Evolutionary conservation across 2,329 filamentous ascomycete genomes (phyloP), one percentile per base, ranked within the genome.

Genomic region (Colletotrichum musicola): DNA sequence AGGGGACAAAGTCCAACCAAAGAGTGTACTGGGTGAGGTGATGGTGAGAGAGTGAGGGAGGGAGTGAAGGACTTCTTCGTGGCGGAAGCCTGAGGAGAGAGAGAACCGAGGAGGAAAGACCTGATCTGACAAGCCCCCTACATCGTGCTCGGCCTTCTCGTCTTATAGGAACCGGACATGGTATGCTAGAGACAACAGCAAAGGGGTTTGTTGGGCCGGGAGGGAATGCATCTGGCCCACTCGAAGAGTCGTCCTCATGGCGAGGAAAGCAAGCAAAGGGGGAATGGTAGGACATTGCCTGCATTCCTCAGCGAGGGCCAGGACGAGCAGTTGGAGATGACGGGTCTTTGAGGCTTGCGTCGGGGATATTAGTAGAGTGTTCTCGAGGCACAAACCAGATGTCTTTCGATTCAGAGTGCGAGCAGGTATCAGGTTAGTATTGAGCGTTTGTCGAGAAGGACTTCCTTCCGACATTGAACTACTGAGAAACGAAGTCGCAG

Each of bases 281-380:
- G 60, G 70, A 73, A 73, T 72, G 70, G 35, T 18, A 53, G 54
- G 65, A 70, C 61, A 71, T 71, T 72, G 67, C 60, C 25, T 22
- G 59, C 73, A 71, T 72, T 72, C 71, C 68, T 58, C 35, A 47
- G 44, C 27, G n/a, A 44, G 47, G 51, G 47, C n/a, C 44, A 62
- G 55, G 53, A 60, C 30, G 49, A 38, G 55, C 51, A 68, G 56
- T 53, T 16, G 22, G 46, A 55, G 22, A 44, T 30, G 59, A 56
- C 14, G 35, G 59, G 49, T 57, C 38, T 20, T 35, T 22, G 22
- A 69, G 35, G 47, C 25, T 42, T 61, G 27, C 46, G 44, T 20
- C 53, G 42, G 53, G 53, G 57, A 42, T 47, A 42, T 42, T 42
- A 42, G 40, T 4, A 6, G 40, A n/a, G 4, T 42, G 4, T 42